A percentile compares a stretch with the other conserved stretches of the same genome.
Conservation (phyloP, 805 yeast species). For the Wickerhamomyces bovis region DNA sequence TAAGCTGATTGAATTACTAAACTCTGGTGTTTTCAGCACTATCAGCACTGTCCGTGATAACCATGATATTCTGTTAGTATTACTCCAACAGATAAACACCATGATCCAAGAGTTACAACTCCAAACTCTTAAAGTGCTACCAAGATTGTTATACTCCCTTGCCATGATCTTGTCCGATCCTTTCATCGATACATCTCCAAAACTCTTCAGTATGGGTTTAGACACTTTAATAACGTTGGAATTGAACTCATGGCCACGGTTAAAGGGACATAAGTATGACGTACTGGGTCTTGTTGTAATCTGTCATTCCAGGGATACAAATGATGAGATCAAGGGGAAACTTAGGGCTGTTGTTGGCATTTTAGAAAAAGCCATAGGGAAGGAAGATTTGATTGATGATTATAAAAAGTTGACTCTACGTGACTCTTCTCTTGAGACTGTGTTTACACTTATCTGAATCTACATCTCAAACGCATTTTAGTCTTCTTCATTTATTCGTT, state of each 20-base stretch:
- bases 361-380: conserved; percentile 5
- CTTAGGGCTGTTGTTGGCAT: conserved; percentile 1
- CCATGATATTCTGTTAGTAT: conserved; percentile 5
- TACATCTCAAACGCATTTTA: no score
- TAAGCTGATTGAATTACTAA: conserved; percentile 12
- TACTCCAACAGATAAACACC: conserved; percentile 5
- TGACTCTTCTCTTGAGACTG: not conserved
- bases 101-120: conserved; percentile 8
- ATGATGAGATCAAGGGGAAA: conserved; percentile 4
- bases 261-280: conserved; percentile 15
- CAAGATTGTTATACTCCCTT: conserved; percentile 17
- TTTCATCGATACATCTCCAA: conserved; percentile 13
- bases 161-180: conserved; percentile 20
- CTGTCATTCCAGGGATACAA: conserved; percentile 7
- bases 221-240: conserved; percentile 12
- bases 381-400: conserved; percentile 3
- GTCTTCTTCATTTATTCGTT: no score
- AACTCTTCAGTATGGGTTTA: conserved; percentile 8
- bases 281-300: conserved; percentile 17
- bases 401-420: not conserved
- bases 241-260: conserved; percentile 20
- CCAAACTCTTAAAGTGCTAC: conserved; percentile 9
- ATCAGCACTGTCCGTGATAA: conserved; percentile 18
- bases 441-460: not conserved
- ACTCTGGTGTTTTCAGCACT: conserved; percentile 15